Evolutionary conservation across 2,329 filamentous ascomycete species (phyloP), one percentile per base, ranked within the genome.

Genomic region (Fusarium citri): DNA sequence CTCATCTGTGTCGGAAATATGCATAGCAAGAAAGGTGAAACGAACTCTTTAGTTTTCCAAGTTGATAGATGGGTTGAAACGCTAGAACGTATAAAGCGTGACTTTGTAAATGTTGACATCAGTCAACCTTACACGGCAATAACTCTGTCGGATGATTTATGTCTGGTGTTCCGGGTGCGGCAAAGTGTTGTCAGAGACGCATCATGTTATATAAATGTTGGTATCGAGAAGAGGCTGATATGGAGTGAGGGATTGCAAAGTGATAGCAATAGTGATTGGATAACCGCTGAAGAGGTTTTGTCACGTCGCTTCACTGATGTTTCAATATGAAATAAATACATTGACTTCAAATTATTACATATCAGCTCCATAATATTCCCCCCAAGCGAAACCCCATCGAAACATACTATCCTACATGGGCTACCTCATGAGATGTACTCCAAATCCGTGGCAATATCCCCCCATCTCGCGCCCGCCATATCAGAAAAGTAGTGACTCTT

Each of bases 401-500:
- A n/a, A 12, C 10, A 3, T 10, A n/a, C 3, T n/a, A 1, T 6
- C 18, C 12, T 37, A n/a, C 6, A n/a, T 37, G 5, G 10, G 12
- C 6, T 6, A 12, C 6, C 34, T 37, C 18, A 37, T 15, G n/a
- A 71, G 10, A 42, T 16, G 4, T 68, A 64, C 28, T 74, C 71
- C 22, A 77, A 16, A 2, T 72, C 75, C 1, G 69, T 73, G 3
- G 66, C 64, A 10, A 77, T 70, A 47, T 78, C 73, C 18, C 77
- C 76, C 75, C 74, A 78, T 30, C 57, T 78, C 4, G 75, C 76
- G 9, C 69, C 68, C 18, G 69, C 75, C 64, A 78, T 68, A 22
- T 78, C 77, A 8, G 45, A 57, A 43, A 77, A 74, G 54, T 78
- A 78, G 28, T 79, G 72, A 0, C 70, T 62, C 61, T 77, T 77